Conservation (phyloP, 2,329 filamentous ascomycete species). For the Sphaerostilbella broomeana region DNA sequence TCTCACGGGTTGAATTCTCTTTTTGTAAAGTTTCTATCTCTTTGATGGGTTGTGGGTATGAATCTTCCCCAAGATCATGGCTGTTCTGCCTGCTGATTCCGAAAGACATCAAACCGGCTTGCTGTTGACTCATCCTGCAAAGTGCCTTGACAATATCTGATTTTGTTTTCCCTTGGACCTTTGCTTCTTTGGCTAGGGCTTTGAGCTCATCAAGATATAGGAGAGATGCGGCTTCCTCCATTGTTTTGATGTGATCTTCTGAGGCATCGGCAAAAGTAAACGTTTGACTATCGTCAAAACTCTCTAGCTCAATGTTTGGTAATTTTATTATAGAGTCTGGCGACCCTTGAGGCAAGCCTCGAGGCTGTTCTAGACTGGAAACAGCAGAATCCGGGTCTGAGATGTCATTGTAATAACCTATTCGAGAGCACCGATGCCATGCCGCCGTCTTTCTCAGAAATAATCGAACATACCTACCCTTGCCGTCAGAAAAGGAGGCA, state of each 20-base stretch:
- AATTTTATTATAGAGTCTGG: constrained; percentile 15
- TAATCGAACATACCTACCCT: constrained; percentile 72
- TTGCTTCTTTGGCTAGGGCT: constrained; percentile 73
- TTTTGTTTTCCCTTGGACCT: constrained; percentile 83
- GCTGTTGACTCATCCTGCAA: constrained; percentile 64
- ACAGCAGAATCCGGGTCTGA: constrained; percentile 64
- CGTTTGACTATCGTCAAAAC: constrained; percentile 40
- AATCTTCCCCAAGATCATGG: too few species aligned
- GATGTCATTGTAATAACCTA: constrained; percentile 80
- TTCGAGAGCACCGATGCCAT: constrained; percentile 76
- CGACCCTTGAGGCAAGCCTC: constrained; percentile 44
- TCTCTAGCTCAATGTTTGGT: constrained; percentile 33
- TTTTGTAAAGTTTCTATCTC: constrained; percentile 16
- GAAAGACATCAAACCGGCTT: constrained; percentile 66
- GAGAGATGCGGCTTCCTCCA: constrained; percentile 78
- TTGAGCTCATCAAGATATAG: constrained; percentile 87
- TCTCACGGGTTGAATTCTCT: constrained; percentile 55
- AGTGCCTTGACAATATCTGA: constrained; percentile 69
- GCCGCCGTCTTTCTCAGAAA: constrained; percentile 87
- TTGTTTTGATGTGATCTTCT: constrained; percentile 61
- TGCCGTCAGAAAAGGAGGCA: background rate
- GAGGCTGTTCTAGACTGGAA: constrained; percentile 51
- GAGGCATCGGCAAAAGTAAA: constrained; percentile 81
- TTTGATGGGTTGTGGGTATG: constrained; percentile 29
- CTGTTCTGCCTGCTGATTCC: constrained; percentile 60